Evolutionary conservation across 179 eudicot species (phyloP), one percentile per base, ranked within the genome.

Genomic region (Actinidia polygama): DNA sequence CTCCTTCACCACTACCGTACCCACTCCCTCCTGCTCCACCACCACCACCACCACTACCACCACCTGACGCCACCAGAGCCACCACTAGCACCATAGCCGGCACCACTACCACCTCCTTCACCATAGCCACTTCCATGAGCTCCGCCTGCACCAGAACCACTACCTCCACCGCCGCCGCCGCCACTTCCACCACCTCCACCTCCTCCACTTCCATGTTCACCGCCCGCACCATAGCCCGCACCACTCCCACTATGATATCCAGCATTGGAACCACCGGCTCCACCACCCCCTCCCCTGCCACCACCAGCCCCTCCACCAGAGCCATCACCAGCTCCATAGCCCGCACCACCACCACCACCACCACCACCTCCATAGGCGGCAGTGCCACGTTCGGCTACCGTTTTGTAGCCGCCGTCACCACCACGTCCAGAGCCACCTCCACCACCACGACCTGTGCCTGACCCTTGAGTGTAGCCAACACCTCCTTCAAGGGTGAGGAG

Each of bases 91-190:
- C 86, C 86, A 70, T 68, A 54, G 5, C 79, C 82, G 0, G 67
- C 78, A 2, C 86, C 86, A 46, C 59, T 30, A 1, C 83, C 86
- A 58, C 73, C 84, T 12, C 86, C 86, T 69, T 54, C 81, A 4
- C 86, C 86, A 61, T 80, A 84, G 58, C 84, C 86, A 21, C 86
- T 67, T 8, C 86, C 86, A 9, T 79, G 75, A 12, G 75, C 83
- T 15, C 86, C 75, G 4, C 85, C 85, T 11, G 67, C 30, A 19
- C 58, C 79, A 53, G 36, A 73, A 7, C 77, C 85, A 1, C 53
- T 16, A 0, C 83, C 83, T 10, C 70, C 62, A 0, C 73, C 81
- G 0, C 81, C 81, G 8, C 81, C n/a, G n/a, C n/a, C n/a, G n/a
- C n/a, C 86, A 18, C 75, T 5, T 1, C 85, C 87, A 1, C 75